Base-by-base conservation (phyloP, 2,329 filamentous ascomycete genomes). In the Aureobasidium leucospermi region DNA sequence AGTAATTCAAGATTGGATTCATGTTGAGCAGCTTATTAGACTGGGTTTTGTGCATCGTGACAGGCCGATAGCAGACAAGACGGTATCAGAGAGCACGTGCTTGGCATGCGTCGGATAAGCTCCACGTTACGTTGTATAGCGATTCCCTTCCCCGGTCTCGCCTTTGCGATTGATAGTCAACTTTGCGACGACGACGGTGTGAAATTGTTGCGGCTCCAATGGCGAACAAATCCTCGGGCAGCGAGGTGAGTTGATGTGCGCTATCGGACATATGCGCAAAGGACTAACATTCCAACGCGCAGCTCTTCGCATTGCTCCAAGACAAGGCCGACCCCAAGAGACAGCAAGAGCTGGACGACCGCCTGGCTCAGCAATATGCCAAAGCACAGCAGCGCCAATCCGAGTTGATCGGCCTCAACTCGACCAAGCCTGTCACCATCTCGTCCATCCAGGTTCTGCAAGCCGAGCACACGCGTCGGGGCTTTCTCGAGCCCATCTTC, bases 381-480 rank as follows among this genome's bases (percentile, higher is more conserved):
- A 84, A 83, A 70, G 81, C 84, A 19, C 85, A 89, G 69, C 73
- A 80, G 65, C 79, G 85, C 59, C 78, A 88, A 59, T 79, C 78
- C 39, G 84, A 89, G 71, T 73, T 90, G 75, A 82, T 95, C 68
- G 82, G 85, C 65, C 83, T 88, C 74, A 96, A 97, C 73, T 87
- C 88, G 65, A 89, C 89, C 45, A 84, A 94, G 60, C 93, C 94
- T 42, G 89, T 94, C 67, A 90, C 90, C 13, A 87, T 99, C 71
- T 89, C 89, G 67, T 89, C 90, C 46, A 83, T 99, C 70, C 85
- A 88, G 67, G 80, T 99, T 62, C 84, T 95, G 63, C 89, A 91
- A 70, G 90, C 90, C 46, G 81, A 82, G 62, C 86, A 94, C 70
- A 96, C 93, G n/a, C 85, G 94, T 64, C 83, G 83, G 67, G 80